These are phyloP conservation scores for Zygosaccharomyces bisporus DNA, from an alignment of 805 yeast genomes.

Conservation along the genomic window DNA sequence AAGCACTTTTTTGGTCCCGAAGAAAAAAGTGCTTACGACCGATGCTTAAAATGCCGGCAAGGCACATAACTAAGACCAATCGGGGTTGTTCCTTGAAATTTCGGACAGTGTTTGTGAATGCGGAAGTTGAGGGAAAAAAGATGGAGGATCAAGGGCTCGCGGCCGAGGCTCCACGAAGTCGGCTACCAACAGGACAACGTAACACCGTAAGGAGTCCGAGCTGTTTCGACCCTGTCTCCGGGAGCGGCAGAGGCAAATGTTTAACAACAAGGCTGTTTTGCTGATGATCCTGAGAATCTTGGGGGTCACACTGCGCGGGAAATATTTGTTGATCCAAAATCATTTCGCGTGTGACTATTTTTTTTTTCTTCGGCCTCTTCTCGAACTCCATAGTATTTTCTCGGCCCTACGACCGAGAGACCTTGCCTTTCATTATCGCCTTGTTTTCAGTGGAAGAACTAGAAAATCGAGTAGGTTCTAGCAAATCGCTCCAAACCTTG, in stretches of 20 bases:
- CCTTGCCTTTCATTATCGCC: neutral
- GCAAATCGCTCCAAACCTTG: neutral
- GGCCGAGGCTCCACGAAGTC: neutral
- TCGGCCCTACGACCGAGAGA: neutral
- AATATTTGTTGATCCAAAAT: neutral
- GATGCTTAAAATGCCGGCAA: neutral
- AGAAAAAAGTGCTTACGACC: neutral
- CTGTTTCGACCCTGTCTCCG: neutral
- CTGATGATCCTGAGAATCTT: neutral
- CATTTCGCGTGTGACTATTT: neutral
- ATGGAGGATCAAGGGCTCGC: neutral
- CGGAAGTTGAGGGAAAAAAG: constrained; percentile 1
- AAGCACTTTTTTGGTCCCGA: neutral
- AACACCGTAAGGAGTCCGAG: neutral
- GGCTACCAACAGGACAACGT: neutral
- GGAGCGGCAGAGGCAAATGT: neutral
- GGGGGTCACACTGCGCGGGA: neutral
- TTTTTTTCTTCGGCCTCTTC: neutral
- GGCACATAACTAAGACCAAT: neutral
- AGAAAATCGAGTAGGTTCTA: neutral
- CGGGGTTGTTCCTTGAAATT: neutral
- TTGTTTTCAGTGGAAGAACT: neutral
- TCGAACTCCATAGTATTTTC: neutral
- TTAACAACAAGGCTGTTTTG: neutral
- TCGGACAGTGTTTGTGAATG: neutral